Conservation (phyloP, 768 basidiomycete species). For the Suillus alpinus region DNA sequence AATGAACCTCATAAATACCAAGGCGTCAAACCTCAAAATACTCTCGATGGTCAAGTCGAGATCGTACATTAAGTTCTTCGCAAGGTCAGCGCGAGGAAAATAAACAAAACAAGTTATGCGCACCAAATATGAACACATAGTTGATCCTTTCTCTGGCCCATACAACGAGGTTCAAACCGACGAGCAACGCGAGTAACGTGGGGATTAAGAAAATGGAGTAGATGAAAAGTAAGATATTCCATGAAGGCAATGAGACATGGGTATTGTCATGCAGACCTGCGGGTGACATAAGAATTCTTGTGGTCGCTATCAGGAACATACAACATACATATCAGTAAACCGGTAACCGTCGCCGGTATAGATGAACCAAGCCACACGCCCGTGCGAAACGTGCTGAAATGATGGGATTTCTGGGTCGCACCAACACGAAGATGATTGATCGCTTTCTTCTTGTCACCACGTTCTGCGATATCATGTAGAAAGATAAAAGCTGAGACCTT, state of each 20-base stretch:
- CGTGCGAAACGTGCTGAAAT: constrained; percentile 71
- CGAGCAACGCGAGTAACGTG: constrained; percentile 67
- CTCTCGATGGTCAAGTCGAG: constrained; percentile 73
- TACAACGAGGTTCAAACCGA: constrained; percentile 80
- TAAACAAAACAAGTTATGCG: constrained; percentile 11
- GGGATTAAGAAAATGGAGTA: constrained; percentile 78
- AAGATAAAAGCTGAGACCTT: background rate
- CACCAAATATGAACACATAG: constrained; percentile 90
- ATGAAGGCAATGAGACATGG: constrained; percentile 56
- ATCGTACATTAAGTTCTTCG: constrained; percentile 66
- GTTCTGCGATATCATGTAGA: constrained; percentile 31
- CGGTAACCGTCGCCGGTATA: constrained; percentile 63
- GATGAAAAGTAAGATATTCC: constrained; percentile 72
- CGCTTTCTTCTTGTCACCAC: constrained; percentile 80
- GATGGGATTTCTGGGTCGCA: constrained; percentile 51
- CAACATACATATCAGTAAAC: constrained; percentile 58
- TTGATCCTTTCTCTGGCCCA: constrained; percentile 82
- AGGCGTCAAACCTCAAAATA: constrained; percentile 57
- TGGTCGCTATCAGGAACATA: background rate
- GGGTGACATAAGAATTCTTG: background rate
- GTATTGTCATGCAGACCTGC: constrained; percentile 57
- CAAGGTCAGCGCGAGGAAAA: background rate
- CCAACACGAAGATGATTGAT: constrained; percentile 59
- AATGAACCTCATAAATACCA: constrained; percentile 8
- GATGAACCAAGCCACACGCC: constrained; percentile 73